Evolutionary conservation across 139 green algal genomes (phyloP), one percentile per base, ranked within the genome.

Genomic region (Asterochloris sp.): DNA sequence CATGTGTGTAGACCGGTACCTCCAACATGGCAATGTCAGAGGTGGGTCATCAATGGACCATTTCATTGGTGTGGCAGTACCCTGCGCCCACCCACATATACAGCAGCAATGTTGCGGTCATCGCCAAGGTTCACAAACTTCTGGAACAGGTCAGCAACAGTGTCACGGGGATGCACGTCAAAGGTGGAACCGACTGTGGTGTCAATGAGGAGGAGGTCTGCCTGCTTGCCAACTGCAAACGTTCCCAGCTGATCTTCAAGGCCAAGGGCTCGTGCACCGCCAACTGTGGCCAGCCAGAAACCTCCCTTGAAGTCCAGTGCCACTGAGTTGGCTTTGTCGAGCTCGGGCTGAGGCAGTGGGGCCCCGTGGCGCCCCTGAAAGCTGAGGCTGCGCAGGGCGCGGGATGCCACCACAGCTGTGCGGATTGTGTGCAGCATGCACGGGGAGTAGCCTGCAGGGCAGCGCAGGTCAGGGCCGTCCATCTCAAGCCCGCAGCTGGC

Each of bases 61-160:
- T n/a, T 54, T 54, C 38, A 54, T 6, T 10, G 38, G 38, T 6
- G 38, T 6, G 38, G 38, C 38, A 54, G 38, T 6, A 54, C 38
- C 38, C 38, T 54, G 38, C 38, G 38, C 38, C 88, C 89, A 69
- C 89, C 80, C 29, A 94, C 87, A 62, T 83, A 92, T 67, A 93
- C 90, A 68, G 88, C 74, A 15, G 80, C 13, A 19, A 94, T 91
- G 80, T 93, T 92, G 11, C 92, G 74, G 88, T 95, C 92, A 82
- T 95, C 92, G 0, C 90, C 92, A 38, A 92, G 80, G 79, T 91
- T 91, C 61, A 93, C 67, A 78, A 92, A 93, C 82, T 93, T 91
- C 78, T 93, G 88, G 17, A 94, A 80, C 28, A 74, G 71, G 13
- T 87, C 75, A 23, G 80, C 11, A 28, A 60, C 27, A 0, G 69